Evolutionary conservation across 352 stramenopile genomes (phyloP), one percentile per base, ranked within the genome.

Genomic region (Phytophthora syringae): DNA sequence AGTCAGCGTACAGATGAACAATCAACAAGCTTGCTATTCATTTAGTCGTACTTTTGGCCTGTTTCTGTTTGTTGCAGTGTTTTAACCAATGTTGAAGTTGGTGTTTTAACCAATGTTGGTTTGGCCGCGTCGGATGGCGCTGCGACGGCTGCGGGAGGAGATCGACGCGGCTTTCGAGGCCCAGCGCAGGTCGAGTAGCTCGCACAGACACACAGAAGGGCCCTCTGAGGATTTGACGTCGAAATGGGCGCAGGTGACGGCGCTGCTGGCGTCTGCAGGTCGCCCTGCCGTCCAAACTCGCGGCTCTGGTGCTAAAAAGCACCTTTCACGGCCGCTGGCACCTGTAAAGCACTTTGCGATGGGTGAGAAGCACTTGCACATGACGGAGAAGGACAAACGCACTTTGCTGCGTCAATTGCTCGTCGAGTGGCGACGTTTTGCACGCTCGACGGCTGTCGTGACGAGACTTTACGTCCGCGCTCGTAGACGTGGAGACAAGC

Each of bases 21-120:
- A 68, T 76, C 54, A 71, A 72, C 67, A 71, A 69, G 68, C 63
- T 73, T 72, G 53, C 63, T 66, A 58, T 72, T 72, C 67, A 68
- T 75, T 71, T 72, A 72, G 44, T 69, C 34, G 45, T 64, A 49
- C 45, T 51, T 32, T 32, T 9, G 27, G 5, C 39, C 6, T 25
- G 7, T 11, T 15, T 3, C 24, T 25, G 20, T 25, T 43, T 43
- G 20, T 43, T 43, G 36, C 1, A 22, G n/a, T n/a, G n/a, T n/a
- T n/a, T n/a, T n/a, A n/a, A n/a, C n/a, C n/a, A 20, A 7, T 43
- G 36, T 21, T 43, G 32, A 9, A 9, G 27, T 32, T 39, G 34
- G 5, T 18, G 15, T 40, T 40, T 40, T 40, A 40, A 12, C 15
- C 4, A 40, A 18, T 5, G 5, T 10, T 32, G 9, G 5, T 32